These are phyloP conservation scores for Spirogloea muscicola DNA, from an alignment of 139 green algal species.

Conservation along the genomic window DNA sequence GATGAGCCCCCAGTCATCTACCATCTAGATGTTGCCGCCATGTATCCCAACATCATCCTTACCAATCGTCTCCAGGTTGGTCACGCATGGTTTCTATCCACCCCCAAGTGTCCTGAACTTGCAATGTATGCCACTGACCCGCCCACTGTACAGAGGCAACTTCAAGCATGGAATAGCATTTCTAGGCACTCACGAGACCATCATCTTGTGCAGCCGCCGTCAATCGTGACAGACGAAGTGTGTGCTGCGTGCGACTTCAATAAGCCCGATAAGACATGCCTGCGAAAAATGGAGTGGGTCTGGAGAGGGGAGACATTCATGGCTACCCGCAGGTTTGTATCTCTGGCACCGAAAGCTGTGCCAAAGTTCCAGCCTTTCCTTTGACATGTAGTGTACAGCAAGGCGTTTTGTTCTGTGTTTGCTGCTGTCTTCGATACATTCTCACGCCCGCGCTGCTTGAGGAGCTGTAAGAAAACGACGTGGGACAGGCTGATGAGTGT, in stretches of 20 bases:
- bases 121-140: too few relatives aligned
- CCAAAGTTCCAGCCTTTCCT: too few relatives aligned
- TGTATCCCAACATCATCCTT: conserved; percentile 99
- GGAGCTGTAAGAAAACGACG: neutral
- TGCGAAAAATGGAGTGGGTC: conserved; percentile 92
- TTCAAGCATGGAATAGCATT: too few relatives aligned
- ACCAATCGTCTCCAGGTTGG: conserved; percentile 79
- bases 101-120: too few relatives aligned
- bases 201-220: conserved; percentile 25
- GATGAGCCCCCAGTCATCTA: conserved; percentile 92
- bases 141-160: too few relatives aligned
- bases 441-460: neutral
- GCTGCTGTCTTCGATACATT: neutral
- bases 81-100: neutral
- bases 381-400: neutral
- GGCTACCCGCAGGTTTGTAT: conserved; percentile 47
- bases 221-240: conserved; percentile 70
- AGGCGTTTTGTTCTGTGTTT: neutral
- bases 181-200: conserved; percentile 23
- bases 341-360: too few relatives aligned
- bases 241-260: conserved; percentile 98
- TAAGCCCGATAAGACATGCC: conserved; percentile 84
- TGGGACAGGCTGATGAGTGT: neutral
- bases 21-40: conserved; percentile 95
- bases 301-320: conserved; percentile 89